Percentiles rank a stretch among this genome's conserved stretches.
These are phyloP conservation scores for Calocybe cyanea DNA, from an alignment of 768 basidiomycete species.

Conservation along the genomic window DNA sequence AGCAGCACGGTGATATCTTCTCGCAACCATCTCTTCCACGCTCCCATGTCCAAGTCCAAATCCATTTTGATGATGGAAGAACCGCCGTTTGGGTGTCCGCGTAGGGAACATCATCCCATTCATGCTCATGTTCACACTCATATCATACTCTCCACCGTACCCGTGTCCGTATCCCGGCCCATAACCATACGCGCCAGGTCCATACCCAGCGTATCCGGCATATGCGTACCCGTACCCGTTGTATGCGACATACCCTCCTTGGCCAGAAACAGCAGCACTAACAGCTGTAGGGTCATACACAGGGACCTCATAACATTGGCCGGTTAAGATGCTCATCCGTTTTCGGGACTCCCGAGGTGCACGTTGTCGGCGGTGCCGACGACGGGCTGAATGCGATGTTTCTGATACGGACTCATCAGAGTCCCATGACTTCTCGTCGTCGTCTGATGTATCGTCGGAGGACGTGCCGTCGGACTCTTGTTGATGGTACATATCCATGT, in stretches of 20 bases:
- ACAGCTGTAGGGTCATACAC: slow-evolving; percentile 31
- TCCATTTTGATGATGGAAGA: slow-evolving; percentile 55
- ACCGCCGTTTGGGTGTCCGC: slow-evolving; percentile 43
- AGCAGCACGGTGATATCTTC: slow-evolving; percentile 12
- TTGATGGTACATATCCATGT: too few species aligned
- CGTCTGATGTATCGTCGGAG: slow-evolving; percentile 42
- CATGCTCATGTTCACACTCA: too few species aligned
- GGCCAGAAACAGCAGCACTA: too few species aligned
- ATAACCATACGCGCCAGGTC: too few species aligned
- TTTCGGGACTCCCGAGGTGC: slow-evolving; percentile 31
- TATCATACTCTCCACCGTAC: slow-evolving; percentile 37
- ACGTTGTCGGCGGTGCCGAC: slow-evolving; percentile 15
- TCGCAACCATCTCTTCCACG: slow-evolving; percentile 20
- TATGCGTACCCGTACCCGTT: slow-evolving; percentile 15
- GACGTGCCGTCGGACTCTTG: slow-evolving; percentile 43
- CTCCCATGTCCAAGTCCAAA: slow-evolving; percentile 33
- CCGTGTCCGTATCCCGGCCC: slow-evolving; percentile 29
- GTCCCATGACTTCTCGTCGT: slow-evolving; percentile 42
- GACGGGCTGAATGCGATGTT: slow-evolving; percentile 17
- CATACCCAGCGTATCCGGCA: too few species aligned
- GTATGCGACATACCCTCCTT: slow-evolving; percentile 2
- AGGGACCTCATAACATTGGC: slow-evolving; percentile 52
- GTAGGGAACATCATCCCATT: slow-evolving; percentile 23
- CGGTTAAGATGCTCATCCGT: slow-evolving; percentile 68
- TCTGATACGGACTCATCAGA: slow-evolving; percentile 42